phyloP scores from a whole-genome alignment of 192 early-diverging fungal species.

The Coemansia pectinata region DNA sequence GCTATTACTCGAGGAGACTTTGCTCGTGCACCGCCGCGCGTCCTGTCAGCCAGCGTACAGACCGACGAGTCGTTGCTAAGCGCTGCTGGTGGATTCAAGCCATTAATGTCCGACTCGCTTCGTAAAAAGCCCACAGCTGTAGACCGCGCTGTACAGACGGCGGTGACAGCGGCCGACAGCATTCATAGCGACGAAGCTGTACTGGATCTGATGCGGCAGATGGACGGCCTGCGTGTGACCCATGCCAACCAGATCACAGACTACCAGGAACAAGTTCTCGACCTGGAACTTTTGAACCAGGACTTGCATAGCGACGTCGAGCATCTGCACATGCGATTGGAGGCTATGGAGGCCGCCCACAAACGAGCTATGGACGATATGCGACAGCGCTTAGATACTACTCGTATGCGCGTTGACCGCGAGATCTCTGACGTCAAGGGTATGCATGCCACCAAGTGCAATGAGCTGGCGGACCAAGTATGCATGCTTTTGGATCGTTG shows the following conservation, averaged over 20 bases:
- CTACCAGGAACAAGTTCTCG: constrained; percentile 54
- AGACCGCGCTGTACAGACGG: constrained; percentile 27
- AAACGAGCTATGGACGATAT: constrained; percentile 19
- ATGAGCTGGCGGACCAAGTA: constrained; percentile 43
- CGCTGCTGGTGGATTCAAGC: background rate
- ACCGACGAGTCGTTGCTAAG: constrained; percentile 11
- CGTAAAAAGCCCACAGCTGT: background rate
- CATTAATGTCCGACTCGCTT: background rate
- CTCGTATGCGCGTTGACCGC: constrained; percentile 29
- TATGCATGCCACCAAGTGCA: constrained; percentile 48
- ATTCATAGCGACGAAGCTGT: constrained; percentile 54
- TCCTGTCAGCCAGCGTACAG: constrained; percentile 33
- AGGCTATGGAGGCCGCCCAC: constrained; percentile 24
- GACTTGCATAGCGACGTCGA: constrained; percentile 43
- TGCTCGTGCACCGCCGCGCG: background rate
- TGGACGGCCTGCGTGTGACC: constrained; percentile 34
- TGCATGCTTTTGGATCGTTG: constrained; percentile 26
- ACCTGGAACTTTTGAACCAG: constrained; percentile 48
- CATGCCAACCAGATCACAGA: constrained; percentile 50
- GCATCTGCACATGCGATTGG: constrained; percentile 19
- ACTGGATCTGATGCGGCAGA: constrained; percentile 48
- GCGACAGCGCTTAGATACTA: constrained; percentile 27
- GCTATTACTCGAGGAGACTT: background rate
- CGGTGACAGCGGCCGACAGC: background rate
- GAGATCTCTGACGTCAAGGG: constrained; percentile 40